A percentile compares a stretch with the other conserved stretches of the same genome.
Conservation (phyloP, 2,329 filamentous ascomycete species). For the Hypoxylon sp. region DNA sequence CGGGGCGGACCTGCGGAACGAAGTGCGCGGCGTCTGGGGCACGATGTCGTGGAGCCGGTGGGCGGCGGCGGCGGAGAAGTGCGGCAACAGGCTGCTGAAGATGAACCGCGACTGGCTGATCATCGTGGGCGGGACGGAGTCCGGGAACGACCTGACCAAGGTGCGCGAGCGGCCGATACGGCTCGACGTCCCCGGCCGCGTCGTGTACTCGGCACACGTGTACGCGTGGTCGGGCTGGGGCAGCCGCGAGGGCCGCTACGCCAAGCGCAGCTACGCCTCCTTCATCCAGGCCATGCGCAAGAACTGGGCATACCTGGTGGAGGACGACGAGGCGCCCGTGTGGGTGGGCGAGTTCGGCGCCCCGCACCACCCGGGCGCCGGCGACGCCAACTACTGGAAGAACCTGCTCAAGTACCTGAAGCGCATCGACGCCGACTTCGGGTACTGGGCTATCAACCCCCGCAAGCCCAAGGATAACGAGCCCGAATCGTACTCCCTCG, state of each 20-base stretch:
- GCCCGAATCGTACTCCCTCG: slow-evolving; percentile 72
- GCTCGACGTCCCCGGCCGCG: slow-evolving; percentile 67
- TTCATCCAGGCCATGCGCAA: slow-evolving; percentile 73
- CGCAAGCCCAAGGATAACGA: slow-evolving; percentile 72
- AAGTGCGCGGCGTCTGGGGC: slow-evolving; percentile 77
- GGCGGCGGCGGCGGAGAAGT: slow-evolving; percentile 74
- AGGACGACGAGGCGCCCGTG: slow-evolving; percentile 70
- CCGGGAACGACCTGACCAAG: slow-evolving; percentile 74
- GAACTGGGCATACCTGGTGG: slow-evolving; percentile 77
- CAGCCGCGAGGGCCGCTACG: slow-evolving; percentile 70
- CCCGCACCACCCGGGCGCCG: slow-evolving; percentile 65
- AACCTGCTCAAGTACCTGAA: slow-evolving; percentile 73
- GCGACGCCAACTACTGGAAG: slow-evolving; percentile 75
- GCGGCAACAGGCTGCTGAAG: slow-evolving; percentile 71
- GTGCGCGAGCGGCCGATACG: slow-evolving; percentile 69
- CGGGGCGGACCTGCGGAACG: slow-evolving; percentile 77
- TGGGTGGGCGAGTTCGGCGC: slow-evolving; percentile 79
- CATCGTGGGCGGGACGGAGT: slow-evolving; percentile 77
- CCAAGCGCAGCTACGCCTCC: slow-evolving; percentile 72
- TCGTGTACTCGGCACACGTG: slow-evolving; percentile 78
- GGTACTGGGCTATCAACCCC: slow-evolving; percentile 79
- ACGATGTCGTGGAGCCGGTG: slow-evolving; percentile 77
- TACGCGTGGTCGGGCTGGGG: slow-evolving; percentile 81
- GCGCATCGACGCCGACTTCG: slow-evolving; percentile 73
- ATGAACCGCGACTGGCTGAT: slow-evolving; percentile 76